Evolutionary conservation across 2,329 filamentous ascomycete genomes (phyloP), one percentile per base, ranked within the genome.

Genomic region (Fusarium dlaminii): DNA sequence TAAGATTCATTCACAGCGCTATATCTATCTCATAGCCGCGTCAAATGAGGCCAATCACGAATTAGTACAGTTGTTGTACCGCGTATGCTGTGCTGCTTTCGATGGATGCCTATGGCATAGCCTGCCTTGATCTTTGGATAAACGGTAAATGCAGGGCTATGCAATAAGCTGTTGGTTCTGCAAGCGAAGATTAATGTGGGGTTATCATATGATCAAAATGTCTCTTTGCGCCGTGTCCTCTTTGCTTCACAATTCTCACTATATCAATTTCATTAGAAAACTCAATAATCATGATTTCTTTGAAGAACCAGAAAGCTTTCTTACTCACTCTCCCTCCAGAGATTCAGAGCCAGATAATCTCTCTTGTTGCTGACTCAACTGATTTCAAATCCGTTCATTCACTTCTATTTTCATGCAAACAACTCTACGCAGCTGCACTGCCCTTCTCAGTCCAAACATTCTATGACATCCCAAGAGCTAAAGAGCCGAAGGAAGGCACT

Each of bases 251-350:
- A 24, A 2, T 22, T 30, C 45, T 22, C 20, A 15, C 3, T 12
- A 18, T 17, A 37, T 6, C 2, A 22, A 4, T 54, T 18, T 22
- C 2, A 10, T 17, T 1, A 0, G 3, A 27, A 13, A 1, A 4
- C 7, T 2, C 34, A 3, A 37, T 7, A 17, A 20, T 8, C 3
- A 37, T 22, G 49, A 17, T 3, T 27, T 9, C 32, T 27, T 6
- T 3, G 34, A 7, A 1, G 0, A 6, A 3, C 18, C 5, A 17
- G 2, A 54, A 3, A 0, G 5, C 24, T 22, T n/a, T 37, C 14
- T 8, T 54, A 10, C 18, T 37, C 2, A 8, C 3, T 22, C 18
- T 54, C 0, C 51, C 51, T 17, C 32, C 51, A 27, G 51, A 54
- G 34, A 54, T 54, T 2, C 34, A 22, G 24, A 22, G 13, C 14